Percentiles rank a stretch among this genome's conserved stretches.
Evolutionary conservation across 129 eudicot genomes (phyloP).

Genomic region (Ambrosia artemisiifolia): DNA sequence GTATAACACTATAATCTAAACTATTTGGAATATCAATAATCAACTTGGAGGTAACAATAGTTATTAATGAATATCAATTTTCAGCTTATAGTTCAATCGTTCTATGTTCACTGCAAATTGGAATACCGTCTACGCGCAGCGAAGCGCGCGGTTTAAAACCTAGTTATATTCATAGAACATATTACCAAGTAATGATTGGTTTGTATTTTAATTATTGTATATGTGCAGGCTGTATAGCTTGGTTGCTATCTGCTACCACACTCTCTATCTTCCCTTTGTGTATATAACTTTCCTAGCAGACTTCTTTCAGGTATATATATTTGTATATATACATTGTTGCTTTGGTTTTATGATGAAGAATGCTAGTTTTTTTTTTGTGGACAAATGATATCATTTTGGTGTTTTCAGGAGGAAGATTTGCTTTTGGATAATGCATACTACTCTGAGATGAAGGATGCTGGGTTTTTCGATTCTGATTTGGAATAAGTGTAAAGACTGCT

Average conservation of each 20-base stretch:
- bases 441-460: slow-evolving; percentile 91
- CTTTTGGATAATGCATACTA: slow-evolving; percentile 74
- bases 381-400: slow-evolving; percentile 7
- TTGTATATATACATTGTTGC: background rate
- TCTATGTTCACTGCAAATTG: no score
- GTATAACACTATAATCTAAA: no score
- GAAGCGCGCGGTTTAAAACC: no score
- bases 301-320: slow-evolving; percentile 59
- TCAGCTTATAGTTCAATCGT: no score
- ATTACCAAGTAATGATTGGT: background rate
- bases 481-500: slow-evolving; percentile 24
- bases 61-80: no score
- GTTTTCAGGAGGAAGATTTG: slow-evolving; percentile 73
- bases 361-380: background rate
- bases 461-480: slow-evolving; percentile 73
- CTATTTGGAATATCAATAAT: no score
- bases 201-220: background rate
- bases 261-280: slow-evolving; percentile 72
- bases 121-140: no score
- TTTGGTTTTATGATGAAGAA: slow-evolving; percentile 1
- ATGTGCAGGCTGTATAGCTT: slow-evolving; percentile 63
- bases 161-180: background rate
- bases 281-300: slow-evolving; percentile 71
- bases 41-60: no score
- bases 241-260: slow-evolving; percentile 50